These are phyloP conservation scores for Capronia epimyces DNA, from an alignment of 2,329 filamentous ascomycete species.

Conservation along the genomic window DNA sequence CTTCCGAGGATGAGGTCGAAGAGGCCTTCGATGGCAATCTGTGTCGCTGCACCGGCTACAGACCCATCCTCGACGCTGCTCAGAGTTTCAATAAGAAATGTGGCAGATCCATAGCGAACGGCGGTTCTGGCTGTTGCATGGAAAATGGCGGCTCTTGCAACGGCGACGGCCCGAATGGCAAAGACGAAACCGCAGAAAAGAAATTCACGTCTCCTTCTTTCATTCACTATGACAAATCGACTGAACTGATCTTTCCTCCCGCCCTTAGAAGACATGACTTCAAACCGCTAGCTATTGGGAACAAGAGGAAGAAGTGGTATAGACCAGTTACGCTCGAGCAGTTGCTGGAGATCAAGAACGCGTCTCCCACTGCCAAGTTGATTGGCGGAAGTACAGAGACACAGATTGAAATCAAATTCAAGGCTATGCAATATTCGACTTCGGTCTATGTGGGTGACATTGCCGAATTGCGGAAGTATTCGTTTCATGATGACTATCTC, in stretches of 20 bases:
- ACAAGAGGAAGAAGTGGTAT: constrained; percentile 92
- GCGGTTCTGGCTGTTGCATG: constrained; percentile 67
- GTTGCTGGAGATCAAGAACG: constrained; percentile 83
- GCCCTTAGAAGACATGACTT: constrained; percentile 75
- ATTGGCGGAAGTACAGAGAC: constrained; percentile 96
- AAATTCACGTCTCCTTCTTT: constrained; percentile 81
- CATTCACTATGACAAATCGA: constrained; percentile 89
- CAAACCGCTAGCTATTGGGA: constrained; percentile 79
- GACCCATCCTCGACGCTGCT: constrained; percentile 88
- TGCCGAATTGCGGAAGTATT: constrained; percentile 75
- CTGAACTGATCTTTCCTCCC: constrained; percentile 91
- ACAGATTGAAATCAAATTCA: constrained; percentile 98
- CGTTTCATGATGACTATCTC: constrained; percentile 71
- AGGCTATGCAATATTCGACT: constrained; percentile 80
- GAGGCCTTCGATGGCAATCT: constrained; percentile 97
- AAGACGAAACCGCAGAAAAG: constrained; percentile 42
- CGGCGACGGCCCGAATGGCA: constrained; percentile 38
- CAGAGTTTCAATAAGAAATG: constrained; percentile 71
- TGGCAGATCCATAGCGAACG: constrained; percentile 52
- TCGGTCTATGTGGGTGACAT: constrained; percentile 95
- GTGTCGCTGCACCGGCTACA: constrained; percentile 91
- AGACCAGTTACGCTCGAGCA: constrained; percentile 81
- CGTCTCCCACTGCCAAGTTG: constrained; percentile 79
- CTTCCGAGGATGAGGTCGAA: constrained; percentile 77
- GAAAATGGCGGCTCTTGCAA: constrained; percentile 65